phyloP scores from a whole-genome alignment of 495 filamentous ascomycete species.

The Daldinia bambusicola region DNA sequence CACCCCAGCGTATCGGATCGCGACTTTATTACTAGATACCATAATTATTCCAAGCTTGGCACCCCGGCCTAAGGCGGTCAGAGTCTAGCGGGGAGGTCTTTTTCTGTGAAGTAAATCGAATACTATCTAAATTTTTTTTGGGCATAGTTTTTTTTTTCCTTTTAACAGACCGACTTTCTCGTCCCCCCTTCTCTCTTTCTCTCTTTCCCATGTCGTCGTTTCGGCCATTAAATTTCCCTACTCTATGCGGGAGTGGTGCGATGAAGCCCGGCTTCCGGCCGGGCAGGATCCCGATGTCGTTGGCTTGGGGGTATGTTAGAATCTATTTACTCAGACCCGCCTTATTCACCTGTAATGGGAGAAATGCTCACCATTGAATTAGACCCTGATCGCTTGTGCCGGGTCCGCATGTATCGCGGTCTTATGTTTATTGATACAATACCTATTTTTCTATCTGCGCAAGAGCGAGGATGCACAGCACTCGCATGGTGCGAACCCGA shows the following conservation, averaged over 20 bases:
- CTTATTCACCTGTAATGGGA: neutral
- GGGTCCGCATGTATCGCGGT: slow-evolving; percentile 42
- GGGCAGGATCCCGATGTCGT: slow-evolving; percentile 43
- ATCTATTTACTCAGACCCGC: slow-evolving; percentile 4
- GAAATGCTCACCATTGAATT: slow-evolving; percentile 24
- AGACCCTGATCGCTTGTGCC: slow-evolving; percentile 43
- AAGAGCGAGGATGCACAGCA: slow-evolving; percentile 24
- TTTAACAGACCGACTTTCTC: slow-evolving; percentile 26
- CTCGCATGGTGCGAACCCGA: slow-evolving; percentile 31
- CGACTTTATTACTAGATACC: slow-evolving; percentile 37
- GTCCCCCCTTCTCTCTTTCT: slow-evolving; percentile 1
- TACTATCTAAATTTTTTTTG: slow-evolving; percentile 12
- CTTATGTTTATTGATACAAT: slow-evolving; percentile 37
- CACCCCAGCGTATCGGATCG: slow-evolving; percentile 43
- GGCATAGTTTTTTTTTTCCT: slow-evolving; percentile 23
- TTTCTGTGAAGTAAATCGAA: slow-evolving; percentile 25
- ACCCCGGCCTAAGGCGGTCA: slow-evolving; percentile 39
- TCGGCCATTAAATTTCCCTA: slow-evolving; percentile 39
- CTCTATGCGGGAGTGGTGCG: slow-evolving; percentile 44
- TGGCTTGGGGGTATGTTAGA: slow-evolving; percentile 39
- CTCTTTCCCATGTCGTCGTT: slow-evolving; percentile 39
- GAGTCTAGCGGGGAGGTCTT: slow-evolving; percentile 32
- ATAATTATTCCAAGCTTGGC: slow-evolving; percentile 39
- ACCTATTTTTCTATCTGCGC: slow-evolving; percentile 40
- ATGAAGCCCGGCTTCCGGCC: slow-evolving; percentile 40